Evolutionary conservation across 768 basidiomycete genomes (phyloP), one percentile per base, ranked within the genome.

Genomic region (Suillus paluster): DNA sequence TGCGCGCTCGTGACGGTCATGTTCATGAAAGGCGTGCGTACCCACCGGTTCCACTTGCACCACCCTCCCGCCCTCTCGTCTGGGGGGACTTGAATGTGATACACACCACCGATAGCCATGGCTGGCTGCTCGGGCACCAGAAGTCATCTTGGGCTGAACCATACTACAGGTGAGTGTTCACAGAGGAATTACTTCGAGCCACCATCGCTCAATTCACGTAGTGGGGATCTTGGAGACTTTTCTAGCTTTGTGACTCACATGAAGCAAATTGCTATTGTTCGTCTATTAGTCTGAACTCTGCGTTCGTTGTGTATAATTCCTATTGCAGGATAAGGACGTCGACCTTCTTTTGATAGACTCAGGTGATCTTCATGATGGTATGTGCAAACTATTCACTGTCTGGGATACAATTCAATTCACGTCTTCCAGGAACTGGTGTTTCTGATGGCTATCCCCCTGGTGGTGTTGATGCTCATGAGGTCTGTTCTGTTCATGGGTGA

Each of bases 1-100:
- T 50, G 19, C 19, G 30, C n/a, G 64, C 59, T 64, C 76, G 59
- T 66, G 70, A 66, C 30, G 65, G 66, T 19, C 66, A 75, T 53
- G 70, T 65, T 15, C 78, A 80, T 63, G 69, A 59, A 55, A 77
- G 71, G 58, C 78, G 80, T 58, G 76, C 78, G 58, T 72, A 75
- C 56, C 80, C 83, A 0, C 73, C 78, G 44, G 65, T 75, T 14
- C 75, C 76, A 14, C 72, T 88, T 34, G 75, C 84, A 1, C 80
- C 80, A 19, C 94, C 94, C 4, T 82, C 83, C 58, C 79, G 87
- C 21, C 83, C 85, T 23, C 81, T 97, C n/a, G 84, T 85, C 52
- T 95, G 94, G 95, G 87, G 90, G 15, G 92, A 95, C 69, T 81
- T 96, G 70, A 96, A 96, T 70, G 83, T 95, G 66, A 82, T 95